phyloP scores from a whole-genome alignment of 352 stramenopile species.

The Pythium guiyangense region DNA sequence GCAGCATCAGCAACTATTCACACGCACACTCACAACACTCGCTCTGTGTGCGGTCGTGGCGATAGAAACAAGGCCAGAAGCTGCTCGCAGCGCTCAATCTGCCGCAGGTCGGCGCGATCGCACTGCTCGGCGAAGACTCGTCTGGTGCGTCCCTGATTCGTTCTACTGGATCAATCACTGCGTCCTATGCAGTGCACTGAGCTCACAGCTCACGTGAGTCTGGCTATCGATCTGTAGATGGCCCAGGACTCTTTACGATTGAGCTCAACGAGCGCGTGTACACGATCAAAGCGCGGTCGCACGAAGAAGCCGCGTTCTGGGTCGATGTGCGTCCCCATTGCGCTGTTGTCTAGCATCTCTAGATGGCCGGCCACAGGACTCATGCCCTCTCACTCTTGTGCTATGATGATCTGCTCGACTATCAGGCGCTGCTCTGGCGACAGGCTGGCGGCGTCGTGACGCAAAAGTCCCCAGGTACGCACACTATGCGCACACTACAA shows the following conservation, averaged over 20 bases:
- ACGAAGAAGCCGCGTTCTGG: constrained; percentile 85
- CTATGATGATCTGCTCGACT: neutral
- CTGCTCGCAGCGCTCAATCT: constrained; percentile 91
- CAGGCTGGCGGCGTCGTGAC: constrained; percentile 76
- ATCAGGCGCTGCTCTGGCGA: constrained; percentile 72
- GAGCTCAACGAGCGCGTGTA: constrained; percentile 89
- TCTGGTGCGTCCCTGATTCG: constrained; percentile 25
- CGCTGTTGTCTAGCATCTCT: neutral
- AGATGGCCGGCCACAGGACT: neutral
- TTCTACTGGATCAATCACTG: neutral
- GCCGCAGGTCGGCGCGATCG: constrained; percentile 88
- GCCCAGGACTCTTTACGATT: constrained; percentile 85
- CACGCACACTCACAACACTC: no score
- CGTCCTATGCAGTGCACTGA: neutral
- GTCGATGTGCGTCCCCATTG: constrained; percentile 46
- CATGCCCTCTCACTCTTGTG: neutral
- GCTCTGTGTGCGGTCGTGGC: no score
- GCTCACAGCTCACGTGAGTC: neutral
- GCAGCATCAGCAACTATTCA: no score
- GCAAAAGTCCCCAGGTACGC: constrained; percentile 65
- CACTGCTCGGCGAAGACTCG: constrained; percentile 65
- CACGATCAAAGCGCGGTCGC: constrained; percentile 85
- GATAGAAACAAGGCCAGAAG: constrained; percentile 91
- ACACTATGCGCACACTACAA: neutral
- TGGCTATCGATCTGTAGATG: constrained; percentile 32